Base-by-base conservation (phyloP, 192 early-diverging fungal species). In the Phycomyces nitens region DNA sequence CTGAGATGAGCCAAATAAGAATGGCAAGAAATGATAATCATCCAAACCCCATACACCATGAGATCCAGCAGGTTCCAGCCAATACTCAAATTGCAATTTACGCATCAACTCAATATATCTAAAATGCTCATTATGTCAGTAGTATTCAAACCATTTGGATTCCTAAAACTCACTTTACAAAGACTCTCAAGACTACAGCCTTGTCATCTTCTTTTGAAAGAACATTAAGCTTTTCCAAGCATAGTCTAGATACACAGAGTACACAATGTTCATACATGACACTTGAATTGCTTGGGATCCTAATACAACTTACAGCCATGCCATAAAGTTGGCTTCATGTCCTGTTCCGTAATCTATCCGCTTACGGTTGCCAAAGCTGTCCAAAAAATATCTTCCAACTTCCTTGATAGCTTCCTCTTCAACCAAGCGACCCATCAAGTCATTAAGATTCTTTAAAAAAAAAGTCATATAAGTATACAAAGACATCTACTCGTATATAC, bases 41-140 rank as follows among this genome's bases (percentile, higher is more conserved):
- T 99, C 95, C 43, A 99, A 81, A 2, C 97, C 97, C 97, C 97
- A 99, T n/a, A 99, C 97, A 56, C 97, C 97, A 62, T 99, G 97
- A 12, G 88, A 91, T 9, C 97, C 97, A 27, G 97, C 97, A 12
- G 97, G 97, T 68, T 99, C 97, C 20, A 99, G 80, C 90, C 92
- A 95, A 80, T 99, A 99, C 23, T 78, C 80, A 69, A 90, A 84
- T 68, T 97, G 95, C 39, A 99, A 71, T 56, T 85, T 84, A 15
- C 95, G 85, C 92, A 97, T 96, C 16, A 97, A 74, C 0, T 77
- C 73, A 42, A 99, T 86, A 70, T 99, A 99, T 58, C 84, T 86
- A 71, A 70, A 74, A 9, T 0, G 27, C 12, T 16, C 12, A 24
- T 6, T 18, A 50, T 43, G 23, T 50, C 24, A 40, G 5, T 47